Conservation (phyloP, 805 yeast species). For the Blastobotrys mokoenaii region DNA sequence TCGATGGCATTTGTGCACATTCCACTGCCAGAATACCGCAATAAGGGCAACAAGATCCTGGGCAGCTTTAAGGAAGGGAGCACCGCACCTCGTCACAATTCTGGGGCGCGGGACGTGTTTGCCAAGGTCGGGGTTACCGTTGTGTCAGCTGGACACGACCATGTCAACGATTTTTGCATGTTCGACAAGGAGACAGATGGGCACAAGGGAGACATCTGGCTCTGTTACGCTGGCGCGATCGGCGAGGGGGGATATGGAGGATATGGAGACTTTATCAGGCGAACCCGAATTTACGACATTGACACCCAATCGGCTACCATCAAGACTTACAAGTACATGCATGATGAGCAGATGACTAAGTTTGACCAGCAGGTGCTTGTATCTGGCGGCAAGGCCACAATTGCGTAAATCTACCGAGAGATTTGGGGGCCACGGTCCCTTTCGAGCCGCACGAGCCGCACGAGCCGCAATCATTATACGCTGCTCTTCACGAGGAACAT, state of each 20-base stretch:
- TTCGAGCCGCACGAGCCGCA: not conserved
- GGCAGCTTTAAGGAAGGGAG: constrained; percentile 67
- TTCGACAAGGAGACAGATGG: constrained; percentile 33
- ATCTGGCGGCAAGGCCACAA: constrained; percentile 30
- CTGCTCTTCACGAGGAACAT: too few relatives aligned
- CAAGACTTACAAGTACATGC: constrained; percentile 66
- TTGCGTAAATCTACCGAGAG: not conserved
- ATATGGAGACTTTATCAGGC: constrained; percentile 76
- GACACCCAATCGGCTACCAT: constrained; percentile 37
- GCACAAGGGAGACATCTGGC: constrained; percentile 43
- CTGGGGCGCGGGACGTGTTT: constrained; percentile 55
- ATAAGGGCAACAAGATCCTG: constrained; percentile 34
- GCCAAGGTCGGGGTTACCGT: constrained; percentile 64
- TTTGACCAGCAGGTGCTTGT: constrained; percentile 49
- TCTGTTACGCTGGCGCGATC: constrained; percentile 88
- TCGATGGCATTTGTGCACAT: constrained; percentile 93
- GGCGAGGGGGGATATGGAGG: constrained; percentile 98
- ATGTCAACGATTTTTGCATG: constrained; percentile 86
- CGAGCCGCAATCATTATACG: too few relatives aligned
- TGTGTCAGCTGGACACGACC: constrained; percentile 87
- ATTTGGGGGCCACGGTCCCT: not conserved
- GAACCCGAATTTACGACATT: constrained; percentile 65
- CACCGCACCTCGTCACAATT: constrained; percentile 67
- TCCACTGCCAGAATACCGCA: constrained; percentile 78
- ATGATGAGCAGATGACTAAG: constrained; percentile 40